Percentiles rank a stretch among this genome's conserved stretches.
These are phyloP conservation scores for Ogataea neopini DNA, from an alignment of 805 yeast genomes.

Conservation along the genomic window DNA sequence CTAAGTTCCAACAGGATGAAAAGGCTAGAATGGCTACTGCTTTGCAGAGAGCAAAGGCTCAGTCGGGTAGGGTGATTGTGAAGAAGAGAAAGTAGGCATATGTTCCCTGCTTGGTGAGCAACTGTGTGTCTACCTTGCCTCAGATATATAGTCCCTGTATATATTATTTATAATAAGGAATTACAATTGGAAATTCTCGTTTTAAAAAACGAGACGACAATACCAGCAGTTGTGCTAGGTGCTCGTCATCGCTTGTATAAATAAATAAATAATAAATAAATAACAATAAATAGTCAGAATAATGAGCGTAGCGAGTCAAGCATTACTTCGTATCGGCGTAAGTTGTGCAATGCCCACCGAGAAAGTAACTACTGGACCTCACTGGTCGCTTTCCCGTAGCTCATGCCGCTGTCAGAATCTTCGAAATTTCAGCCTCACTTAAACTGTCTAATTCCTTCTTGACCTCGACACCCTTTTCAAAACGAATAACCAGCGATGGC, in stretches of 20 bases:
- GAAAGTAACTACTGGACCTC: no score
- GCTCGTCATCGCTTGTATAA: no score
- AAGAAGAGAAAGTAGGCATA: slow-evolving; percentile 25
- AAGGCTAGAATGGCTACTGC: slow-evolving; percentile 33
- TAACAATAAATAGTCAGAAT: no score
- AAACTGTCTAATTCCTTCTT: slow-evolving; percentile 50
- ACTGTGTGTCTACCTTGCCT: background rate
- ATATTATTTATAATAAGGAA: background rate
- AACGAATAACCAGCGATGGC: slow-evolving; percentile 75
- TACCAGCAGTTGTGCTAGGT: no score
- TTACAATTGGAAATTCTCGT: background rate
- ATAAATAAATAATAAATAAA: no score
- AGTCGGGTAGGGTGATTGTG: slow-evolving; percentile 30
- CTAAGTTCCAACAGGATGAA: slow-evolving; percentile 28
- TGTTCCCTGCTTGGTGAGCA: no score
- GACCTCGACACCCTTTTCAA: slow-evolving; percentile 55
- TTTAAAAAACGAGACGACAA: no score
- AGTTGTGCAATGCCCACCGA: no score
- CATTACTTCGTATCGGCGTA: no score
- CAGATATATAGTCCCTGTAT: slow-evolving; percentile 7
- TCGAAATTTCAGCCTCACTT: slow-evolving; percentile 45
- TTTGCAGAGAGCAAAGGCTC: slow-evolving; percentile 28
- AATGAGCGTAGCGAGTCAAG: no score
- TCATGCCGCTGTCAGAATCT: slow-evolving; percentile 27
- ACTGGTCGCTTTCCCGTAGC: background rate